A percentile compares a stretch with the other conserved stretches of the same genome.
These are phyloP conservation scores for Erysimum cheiranthoides DNA, from an alignment of 345 rosid species.

Conservation along the genomic window DNA sequence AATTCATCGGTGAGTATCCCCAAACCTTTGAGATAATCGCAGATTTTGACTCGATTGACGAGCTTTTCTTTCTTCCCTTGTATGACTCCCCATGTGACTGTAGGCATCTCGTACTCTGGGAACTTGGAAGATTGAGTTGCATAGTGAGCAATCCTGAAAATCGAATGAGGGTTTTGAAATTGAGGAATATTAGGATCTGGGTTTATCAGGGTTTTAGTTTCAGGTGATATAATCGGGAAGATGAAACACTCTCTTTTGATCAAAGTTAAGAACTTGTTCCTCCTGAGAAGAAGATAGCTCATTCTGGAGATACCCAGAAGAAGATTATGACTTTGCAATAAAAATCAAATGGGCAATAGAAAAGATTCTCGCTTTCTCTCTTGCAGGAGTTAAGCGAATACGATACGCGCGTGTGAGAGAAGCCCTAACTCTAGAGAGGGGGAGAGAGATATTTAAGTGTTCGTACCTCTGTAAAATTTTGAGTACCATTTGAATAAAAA, in stretches of 20 bases:
- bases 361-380: conserved; percentile 23
- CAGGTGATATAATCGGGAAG: conserved; percentile 3
- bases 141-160: conserved; percentile 42
- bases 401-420: conserved; percentile 12
- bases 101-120: conserved; percentile 93
- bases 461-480: too few relatives aligned
- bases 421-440: conserved; percentile 31
- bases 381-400: conserved; percentile 24
- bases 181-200: conserved; percentile 29
- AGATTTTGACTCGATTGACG: conserved; percentile 86
- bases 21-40: conserved; percentile 79
- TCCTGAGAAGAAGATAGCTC: conserved; percentile 45
- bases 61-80: conserved; percentile 89
- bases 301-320: conserved; percentile 40
- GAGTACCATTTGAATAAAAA: background rate
- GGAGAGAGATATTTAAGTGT: background rate
- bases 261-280: conserved; percentile 44
- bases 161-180: conserved; percentile 36
- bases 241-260: conserved; percentile 31
- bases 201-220: conserved; percentile 45
- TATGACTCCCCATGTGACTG: conserved; percentile 93
- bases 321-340: conserved; percentile 21
- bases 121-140: conserved; percentile 73
- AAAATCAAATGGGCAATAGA: conserved; percentile 3
- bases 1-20: conserved; percentile 93